Conservation (phyloP, 345 rosid species). For the Rhizophora mangle region DNA sequence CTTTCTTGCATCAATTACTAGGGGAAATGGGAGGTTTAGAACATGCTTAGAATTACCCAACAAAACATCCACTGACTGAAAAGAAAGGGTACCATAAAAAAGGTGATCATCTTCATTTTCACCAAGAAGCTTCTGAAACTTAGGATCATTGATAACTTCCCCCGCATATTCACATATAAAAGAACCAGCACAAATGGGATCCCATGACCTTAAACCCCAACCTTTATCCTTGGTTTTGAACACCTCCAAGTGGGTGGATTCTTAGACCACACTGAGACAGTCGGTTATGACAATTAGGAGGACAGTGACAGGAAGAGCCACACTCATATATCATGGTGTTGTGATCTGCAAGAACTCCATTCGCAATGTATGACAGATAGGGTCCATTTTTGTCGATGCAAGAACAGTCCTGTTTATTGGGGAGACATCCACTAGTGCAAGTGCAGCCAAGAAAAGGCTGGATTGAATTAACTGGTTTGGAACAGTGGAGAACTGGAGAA, state of each 20-base stretch:
- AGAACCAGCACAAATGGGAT: conserved; percentile 39
- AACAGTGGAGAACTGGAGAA: conserved; percentile 42
- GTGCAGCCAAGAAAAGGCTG: conserved; percentile 53
- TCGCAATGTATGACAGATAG: conserved; percentile 54
- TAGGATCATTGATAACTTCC: conserved; percentile 54
- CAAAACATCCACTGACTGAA: not conserved
- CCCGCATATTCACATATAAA: conserved; percentile 88
- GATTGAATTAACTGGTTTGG: conserved; percentile 37
- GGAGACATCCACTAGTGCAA: conserved; percentile 55
- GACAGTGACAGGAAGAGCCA: conserved; percentile 71
- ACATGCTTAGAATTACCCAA: not conserved
- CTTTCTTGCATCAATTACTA: conserved; percentile 64
- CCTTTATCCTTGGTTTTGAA: conserved; percentile 77
- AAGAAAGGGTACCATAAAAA: conserved; percentile 54
- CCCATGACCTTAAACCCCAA: conserved; percentile 47
- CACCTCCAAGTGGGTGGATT: conserved; percentile 58
- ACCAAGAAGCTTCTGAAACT: conserved; percentile 22
- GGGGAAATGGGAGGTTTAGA: conserved; percentile 46
- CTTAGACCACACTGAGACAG: conserved; percentile 67
- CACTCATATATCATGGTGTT: conserved; percentile 74
- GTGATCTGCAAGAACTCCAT: conserved; percentile 56
- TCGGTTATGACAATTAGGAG: conserved; percentile 59
- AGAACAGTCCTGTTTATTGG: conserved; percentile 61
- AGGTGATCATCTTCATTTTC: conserved; percentile 45
- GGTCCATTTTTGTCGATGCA: conserved; percentile 65